phyloP scores from a whole-genome alignment of 768 basidiomycete genomes.

The Boletus pseudo-olivaceus region DNA sequence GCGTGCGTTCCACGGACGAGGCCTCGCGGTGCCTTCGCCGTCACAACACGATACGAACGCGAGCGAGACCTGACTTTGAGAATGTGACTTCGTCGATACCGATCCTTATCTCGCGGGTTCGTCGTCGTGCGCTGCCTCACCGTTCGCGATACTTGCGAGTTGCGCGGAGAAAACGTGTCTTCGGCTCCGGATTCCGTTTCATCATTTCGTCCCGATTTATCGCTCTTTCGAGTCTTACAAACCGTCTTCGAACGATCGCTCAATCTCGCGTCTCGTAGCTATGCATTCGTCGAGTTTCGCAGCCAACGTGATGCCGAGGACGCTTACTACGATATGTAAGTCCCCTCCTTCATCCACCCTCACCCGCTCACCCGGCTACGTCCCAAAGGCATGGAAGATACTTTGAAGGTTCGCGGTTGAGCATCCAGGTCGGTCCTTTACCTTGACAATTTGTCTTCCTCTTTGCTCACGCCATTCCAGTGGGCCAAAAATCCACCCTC shows the following conservation, averaged over 20 bases:
- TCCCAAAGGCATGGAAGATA: constrained; percentile 63
- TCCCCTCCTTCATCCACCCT: not conserved
- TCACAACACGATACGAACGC: constrained; percentile 27
- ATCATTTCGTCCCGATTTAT: constrained; percentile 30
- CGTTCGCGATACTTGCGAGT: constrained; percentile 26
- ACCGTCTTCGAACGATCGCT: constrained; percentile 44
- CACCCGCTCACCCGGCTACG: constrained; percentile 10
- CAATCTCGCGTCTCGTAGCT: constrained; percentile 64
- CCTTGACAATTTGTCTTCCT: not conserved
- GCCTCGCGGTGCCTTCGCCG: constrained; percentile 22
- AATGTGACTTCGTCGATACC: constrained; percentile 26
- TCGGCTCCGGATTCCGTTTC: constrained; percentile 25
- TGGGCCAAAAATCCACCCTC: constrained; percentile 85
- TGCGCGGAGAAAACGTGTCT: constrained; percentile 27
- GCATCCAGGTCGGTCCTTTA: constrained; percentile 56
- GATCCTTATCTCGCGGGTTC: constrained; percentile 30
- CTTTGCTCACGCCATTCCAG: constrained; percentile 32
- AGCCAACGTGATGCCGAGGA: constrained; percentile 76
- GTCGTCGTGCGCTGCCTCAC: constrained; percentile 24
- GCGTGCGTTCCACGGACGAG: constrained; percentile 33
- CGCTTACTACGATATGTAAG: constrained; percentile 81
- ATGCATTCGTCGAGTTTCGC: constrained; percentile 84
- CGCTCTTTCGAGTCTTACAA: constrained; percentile 37
- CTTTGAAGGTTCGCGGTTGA: constrained; percentile 72
- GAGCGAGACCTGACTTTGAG: constrained; percentile 24